These are phyloP conservation scores for Ceratobasidium papillatum DNA, from an alignment of 1,284 basidiomycete genomes.

Conservation along the genomic window DNA sequence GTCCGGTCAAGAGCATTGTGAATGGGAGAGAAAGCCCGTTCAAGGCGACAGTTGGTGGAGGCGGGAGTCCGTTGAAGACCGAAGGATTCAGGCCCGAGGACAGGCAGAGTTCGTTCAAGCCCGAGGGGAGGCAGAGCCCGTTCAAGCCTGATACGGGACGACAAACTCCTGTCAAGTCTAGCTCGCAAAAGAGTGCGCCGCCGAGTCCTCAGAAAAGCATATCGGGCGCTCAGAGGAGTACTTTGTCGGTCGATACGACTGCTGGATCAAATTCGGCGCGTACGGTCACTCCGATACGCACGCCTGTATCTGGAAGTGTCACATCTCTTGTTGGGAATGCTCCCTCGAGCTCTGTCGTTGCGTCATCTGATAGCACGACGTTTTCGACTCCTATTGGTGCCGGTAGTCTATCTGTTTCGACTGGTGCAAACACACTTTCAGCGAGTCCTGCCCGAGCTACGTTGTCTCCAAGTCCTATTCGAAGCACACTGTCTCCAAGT, in stretches of 20 bases:
- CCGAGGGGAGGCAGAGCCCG: neutral
- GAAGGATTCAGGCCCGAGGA: neutral
- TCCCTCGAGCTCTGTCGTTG: neutral
- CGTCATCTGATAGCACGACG: no score
- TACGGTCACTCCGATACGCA: conserved; percentile 1
- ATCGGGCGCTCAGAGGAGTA: neutral
- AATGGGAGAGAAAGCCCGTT: conserved; percentile 2
- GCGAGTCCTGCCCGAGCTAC: conserved; percentile 1
- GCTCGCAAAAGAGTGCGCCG: neutral
- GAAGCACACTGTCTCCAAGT: conserved; percentile 8
- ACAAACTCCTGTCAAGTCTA: neutral
- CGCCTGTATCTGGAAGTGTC: conserved; percentile 11
- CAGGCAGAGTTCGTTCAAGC: conserved; percentile 21
- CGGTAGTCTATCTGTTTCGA: neutral
- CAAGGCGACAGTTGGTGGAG: neutral
- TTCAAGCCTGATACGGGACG: neutral
- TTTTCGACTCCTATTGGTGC: neutral
- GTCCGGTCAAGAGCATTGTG: conserved; percentile 1
- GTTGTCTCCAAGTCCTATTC: conserved; percentile 3
- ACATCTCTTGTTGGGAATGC: neutral
- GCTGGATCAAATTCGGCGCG: neutral
- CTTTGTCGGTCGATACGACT: conserved; percentile 15
- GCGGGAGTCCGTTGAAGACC: conserved; percentile 1
- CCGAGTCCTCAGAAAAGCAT: neutral
- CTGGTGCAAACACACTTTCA: neutral